Percentiles rank a stretch among this genome's conserved stretches.
Conservation (phyloP, 75 land plant species). For the Selaginella moellendorffii region DNA sequence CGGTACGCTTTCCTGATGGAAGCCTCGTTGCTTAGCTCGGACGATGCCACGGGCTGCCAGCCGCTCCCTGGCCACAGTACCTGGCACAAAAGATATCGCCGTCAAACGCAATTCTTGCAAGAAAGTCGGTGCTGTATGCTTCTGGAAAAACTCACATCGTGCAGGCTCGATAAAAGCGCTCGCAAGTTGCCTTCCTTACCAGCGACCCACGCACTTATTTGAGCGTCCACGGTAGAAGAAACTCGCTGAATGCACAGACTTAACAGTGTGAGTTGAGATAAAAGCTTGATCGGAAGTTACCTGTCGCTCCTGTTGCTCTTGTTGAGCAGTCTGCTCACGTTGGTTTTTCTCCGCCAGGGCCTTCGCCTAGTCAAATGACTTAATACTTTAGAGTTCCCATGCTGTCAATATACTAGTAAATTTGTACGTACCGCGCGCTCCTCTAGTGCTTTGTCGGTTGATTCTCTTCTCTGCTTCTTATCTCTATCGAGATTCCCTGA, state of each 20-base stretch:
- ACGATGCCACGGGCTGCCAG: constrained; percentile 58
- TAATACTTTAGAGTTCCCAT: neutral
- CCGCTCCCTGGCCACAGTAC: constrained; percentile 50
- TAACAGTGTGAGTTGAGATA: no score
- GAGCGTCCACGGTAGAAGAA: neutral
- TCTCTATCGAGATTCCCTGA: neutral
- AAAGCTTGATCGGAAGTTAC: no score
- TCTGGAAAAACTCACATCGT: neutral
- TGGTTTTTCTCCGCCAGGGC: neutral
- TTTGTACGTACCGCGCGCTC: neutral
- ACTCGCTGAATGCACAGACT: neutral
- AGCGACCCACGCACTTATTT: neutral
- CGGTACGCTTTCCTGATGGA: constrained; percentile 66
- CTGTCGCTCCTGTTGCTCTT: neutral
- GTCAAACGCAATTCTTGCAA: neutral
- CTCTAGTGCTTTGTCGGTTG: neutral
- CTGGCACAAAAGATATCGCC: neutral
- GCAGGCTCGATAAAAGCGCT: neutral
- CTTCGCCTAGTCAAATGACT: neutral
- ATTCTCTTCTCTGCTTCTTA: neutral
- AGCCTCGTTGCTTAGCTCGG: constrained; percentile 44
- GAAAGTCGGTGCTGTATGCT: neutral
- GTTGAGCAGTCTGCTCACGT: neutral
- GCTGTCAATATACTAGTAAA: neutral
- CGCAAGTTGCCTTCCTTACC: neutral